Evolutionary conservation across 2,329 filamentous ascomycete species (phyloP), one percentile per base, ranked within the genome.

Genomic region (Fusarium guadeloupense): DNA sequence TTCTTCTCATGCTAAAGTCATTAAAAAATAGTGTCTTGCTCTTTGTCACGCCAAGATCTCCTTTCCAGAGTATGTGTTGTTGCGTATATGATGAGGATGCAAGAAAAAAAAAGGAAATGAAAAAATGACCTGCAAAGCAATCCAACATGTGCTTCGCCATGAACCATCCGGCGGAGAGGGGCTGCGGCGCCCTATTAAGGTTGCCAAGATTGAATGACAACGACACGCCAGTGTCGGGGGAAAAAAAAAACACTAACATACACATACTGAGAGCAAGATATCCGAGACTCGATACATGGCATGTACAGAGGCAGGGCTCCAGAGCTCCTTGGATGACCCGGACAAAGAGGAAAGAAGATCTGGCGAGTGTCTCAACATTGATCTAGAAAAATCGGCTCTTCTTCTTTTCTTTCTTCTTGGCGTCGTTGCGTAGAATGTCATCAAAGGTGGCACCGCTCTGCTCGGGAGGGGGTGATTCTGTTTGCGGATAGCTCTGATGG

Each of bases 391-490:
- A 79, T 41, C 77, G 71, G 42, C 72, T 72, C 72, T 77, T 79
- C 69, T 77, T 79, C 74, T 78, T 77, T 28, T 68, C 49, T 58
- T 74, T 74, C 56, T 75, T 74, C 59, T 74, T 73, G 9, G 67
- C 64, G 35, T 74, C 62, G 10, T 63, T 65, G n/a, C 56, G 75
- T 20, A 83, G 69, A 30, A 83, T 83, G 42, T 83, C 80, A 59
- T 83, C 80, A 67, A 83, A 83, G 0, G 80, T 83, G 23, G 76
- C 73, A 4, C 77, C 74, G 10, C 74, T 68, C 19, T 60, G 64
- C 9, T 69, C 59, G 6, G 66, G 59, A 19, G 64, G 62, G 3
- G 67, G 50, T 9, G 65, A 68, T 10, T 69, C 66, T 17, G 53
- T 55, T 37, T 64, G 62, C 21, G 54, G 40, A 17, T 43, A 59